Evolutionary conservation across 306 rosid genomes (phyloP).

Genomic region (Carpinus viminea): DNA sequence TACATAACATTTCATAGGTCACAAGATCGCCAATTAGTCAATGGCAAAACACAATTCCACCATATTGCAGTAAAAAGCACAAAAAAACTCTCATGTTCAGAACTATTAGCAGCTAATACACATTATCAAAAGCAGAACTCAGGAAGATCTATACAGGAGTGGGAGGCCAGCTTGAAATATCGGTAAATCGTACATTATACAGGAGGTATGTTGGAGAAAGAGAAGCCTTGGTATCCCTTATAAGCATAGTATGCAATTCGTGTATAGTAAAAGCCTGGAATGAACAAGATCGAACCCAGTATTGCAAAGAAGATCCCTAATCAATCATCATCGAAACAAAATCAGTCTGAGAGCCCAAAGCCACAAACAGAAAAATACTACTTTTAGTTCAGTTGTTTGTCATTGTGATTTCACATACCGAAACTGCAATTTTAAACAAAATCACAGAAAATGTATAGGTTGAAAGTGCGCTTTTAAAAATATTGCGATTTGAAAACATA

Average conservation of each 20-base stretch:
- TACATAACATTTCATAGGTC: neutral
- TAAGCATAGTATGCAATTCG: conserved; percentile 98
- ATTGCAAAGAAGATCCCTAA: conserved; percentile 89
- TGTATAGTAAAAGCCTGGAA: conserved; percentile 96
- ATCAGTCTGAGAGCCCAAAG: neutral
- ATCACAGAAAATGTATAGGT: too few species aligned
- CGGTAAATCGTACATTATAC: conserved; percentile 34
- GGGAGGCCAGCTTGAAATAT: neutral
- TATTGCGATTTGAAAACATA: too few species aligned
- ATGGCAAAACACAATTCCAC: neutral
- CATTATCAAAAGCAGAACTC: neutral
- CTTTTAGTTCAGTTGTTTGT: too few species aligned
- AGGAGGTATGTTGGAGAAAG: conserved; percentile 94
- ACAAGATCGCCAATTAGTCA: neutral
- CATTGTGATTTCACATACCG: too few species aligned
- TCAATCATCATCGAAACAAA: conserved; percentile 17
- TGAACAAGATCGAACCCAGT: conserved; percentile 79
- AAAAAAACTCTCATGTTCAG: neutral
- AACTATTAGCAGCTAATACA: neutral
- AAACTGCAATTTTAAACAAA: too few species aligned
- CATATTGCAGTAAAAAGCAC: neutral
- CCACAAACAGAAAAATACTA: neutral
- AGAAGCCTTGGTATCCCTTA: conserved; percentile 94
- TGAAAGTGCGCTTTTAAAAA: too few species aligned
- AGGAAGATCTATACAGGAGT: neutral